Evolutionary conservation across 371 early-diverging fungal species (phyloP).

Genomic region (Thermomucor indicae-seudaticae): DNA sequence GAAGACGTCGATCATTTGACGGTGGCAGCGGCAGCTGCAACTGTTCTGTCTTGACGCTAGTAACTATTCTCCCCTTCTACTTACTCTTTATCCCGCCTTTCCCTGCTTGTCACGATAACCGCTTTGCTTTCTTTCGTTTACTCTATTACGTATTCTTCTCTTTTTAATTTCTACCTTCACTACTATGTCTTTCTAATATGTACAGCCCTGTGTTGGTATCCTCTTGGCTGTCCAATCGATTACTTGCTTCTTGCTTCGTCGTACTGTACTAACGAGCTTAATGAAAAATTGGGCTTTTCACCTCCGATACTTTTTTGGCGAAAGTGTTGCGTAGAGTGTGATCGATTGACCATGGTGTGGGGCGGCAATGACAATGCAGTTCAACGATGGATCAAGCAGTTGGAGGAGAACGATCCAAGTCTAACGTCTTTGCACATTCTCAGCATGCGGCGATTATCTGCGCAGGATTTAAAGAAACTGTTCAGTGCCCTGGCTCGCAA

Average conservation of each 20-base stretch:
- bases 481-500: conserved; percentile 48
- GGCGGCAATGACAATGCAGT: conserved; percentile 55
- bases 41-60: no score
- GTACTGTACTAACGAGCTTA: no score
- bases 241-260: no score
- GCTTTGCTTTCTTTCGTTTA: no score
- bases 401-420: conserved; percentile 47
- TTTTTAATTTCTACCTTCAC: not conserved
- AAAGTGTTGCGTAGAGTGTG: not conserved
- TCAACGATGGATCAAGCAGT: conserved; percentile 54
- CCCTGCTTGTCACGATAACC: no score
- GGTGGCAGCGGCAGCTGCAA: no score
- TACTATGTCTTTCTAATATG: no score
- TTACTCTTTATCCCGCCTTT: no score
- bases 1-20: no score
- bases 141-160: not conserved
- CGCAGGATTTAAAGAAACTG: conserved; percentile 42
- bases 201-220: no score
- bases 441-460: conserved; percentile 50
- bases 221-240: no score
- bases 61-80: no score
- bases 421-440: conserved; percentile 55
- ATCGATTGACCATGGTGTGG: conserved; percentile 52
- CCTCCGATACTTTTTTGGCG: not conserved
- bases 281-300: not conserved